These are phyloP conservation scores for Pontederia crassipes DNA, from an alignment of 176 grass and related monocot species.

Conservation along the genomic window DNA sequence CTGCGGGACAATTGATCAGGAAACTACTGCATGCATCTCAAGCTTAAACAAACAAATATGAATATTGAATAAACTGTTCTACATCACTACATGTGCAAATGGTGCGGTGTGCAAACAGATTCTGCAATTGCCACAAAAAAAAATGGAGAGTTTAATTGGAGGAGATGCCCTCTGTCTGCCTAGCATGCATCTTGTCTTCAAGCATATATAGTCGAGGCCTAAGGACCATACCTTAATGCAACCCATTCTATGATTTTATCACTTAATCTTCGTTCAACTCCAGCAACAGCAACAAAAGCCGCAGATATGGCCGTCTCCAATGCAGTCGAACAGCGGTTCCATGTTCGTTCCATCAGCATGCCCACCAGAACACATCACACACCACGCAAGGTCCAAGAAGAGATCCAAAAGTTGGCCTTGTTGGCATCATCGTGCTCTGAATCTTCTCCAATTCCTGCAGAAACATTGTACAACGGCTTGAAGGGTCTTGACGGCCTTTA, in stretches of 20 bases:
- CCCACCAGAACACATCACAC: slow-evolving; percentile 12
- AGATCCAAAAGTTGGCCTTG: neutral
- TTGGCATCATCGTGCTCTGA: neutral
- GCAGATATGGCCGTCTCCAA: neutral
- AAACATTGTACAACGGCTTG: neutral
- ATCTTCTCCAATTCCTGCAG: neutral
- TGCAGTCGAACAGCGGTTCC: neutral
- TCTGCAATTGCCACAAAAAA: too few species aligned
- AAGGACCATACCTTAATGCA: neutral
- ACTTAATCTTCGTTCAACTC: neutral
- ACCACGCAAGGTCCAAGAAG: neutral
- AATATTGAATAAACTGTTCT: too few species aligned
- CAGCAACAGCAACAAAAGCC: neutral
- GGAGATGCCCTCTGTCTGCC: too few species aligned
- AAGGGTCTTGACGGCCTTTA: neutral
- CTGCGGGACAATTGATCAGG: too few species aligned
- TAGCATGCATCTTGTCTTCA: too few species aligned
- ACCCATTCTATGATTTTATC: neutral
- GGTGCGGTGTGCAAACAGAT: too few species aligned
- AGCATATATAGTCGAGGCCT: too few species aligned
- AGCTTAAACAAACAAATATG: too few species aligned
- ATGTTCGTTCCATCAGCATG: slow-evolving; percentile 17
- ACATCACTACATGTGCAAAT: too few species aligned
- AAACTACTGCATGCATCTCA: too few species aligned
- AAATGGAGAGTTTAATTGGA: too few species aligned